Evolutionary conservation across 2,329 filamentous ascomycete species (phyloP).

Genomic region (Claviceps digitariae): DNA sequence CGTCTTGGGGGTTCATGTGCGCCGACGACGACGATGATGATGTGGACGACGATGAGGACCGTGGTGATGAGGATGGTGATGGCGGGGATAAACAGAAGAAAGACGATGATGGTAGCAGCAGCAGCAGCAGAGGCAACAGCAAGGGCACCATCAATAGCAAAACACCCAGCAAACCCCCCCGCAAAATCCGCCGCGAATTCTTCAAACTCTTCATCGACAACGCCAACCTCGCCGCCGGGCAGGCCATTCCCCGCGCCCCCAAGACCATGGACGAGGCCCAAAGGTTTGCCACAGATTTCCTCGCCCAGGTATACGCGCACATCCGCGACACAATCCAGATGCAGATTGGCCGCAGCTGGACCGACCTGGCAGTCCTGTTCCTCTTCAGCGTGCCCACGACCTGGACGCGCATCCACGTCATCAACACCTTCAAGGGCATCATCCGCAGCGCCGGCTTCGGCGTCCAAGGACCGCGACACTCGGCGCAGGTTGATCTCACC

Average conservation of each 20-base stretch:
- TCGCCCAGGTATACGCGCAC: constrained; percentile 34
- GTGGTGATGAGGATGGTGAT: too few species aligned
- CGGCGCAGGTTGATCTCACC: constrained; percentile 29
- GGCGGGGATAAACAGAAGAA: too few species aligned
- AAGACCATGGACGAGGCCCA: constrained; percentile 11
- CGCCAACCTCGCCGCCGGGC: constrained; percentile 26
- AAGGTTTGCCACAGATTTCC: constrained; percentile 34
- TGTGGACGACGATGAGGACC: constrained; percentile 12
- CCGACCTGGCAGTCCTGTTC: constrained; percentile 33
- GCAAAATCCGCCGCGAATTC: constrained; percentile 30
- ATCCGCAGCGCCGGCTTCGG: constrained; percentile 37
- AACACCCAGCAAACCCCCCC: too few species aligned
- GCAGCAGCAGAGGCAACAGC: too few species aligned
- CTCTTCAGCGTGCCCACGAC: constrained; percentile 45
- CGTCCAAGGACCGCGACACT: constrained; percentile 22
- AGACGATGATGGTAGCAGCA: too few species aligned
- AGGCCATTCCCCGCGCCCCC: constrained; percentile 30
- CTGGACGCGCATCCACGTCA: constrained; percentile 34
- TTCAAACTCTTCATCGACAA: constrained; percentile 43
- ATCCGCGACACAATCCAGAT: constrained; percentile 30
- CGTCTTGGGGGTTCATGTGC: constrained; percentile 40
- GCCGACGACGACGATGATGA: too few species aligned
- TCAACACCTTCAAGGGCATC: constrained; percentile 36
- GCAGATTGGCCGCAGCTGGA: constrained; percentile 30
- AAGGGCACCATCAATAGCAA: too few species aligned